phyloP scores from a whole-genome alignment of 2,329 filamentous ascomycete genomes.

The Colletotrichum coccodes region DNA sequence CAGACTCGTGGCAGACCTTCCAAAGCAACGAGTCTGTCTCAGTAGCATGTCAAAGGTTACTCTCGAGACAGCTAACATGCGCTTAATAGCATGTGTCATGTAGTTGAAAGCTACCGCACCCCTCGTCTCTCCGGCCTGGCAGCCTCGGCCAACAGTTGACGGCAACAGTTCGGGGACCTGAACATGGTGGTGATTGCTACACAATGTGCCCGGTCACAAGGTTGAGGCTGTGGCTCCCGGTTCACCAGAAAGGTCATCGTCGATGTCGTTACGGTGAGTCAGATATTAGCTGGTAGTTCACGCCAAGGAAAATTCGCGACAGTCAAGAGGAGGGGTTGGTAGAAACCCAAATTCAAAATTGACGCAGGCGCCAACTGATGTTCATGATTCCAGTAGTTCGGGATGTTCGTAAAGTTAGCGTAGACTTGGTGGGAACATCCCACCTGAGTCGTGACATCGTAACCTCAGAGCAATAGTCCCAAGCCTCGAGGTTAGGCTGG shows the following conservation, averaged over 20 bases:
- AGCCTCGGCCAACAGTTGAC: neutral
- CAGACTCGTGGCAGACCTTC: neutral
- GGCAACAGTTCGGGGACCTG: neutral
- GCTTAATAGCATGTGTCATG: slow-evolving; percentile 19
- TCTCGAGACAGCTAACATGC: slow-evolving; percentile 12
- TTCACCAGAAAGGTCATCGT: neutral
- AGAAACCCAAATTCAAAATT: neutral
- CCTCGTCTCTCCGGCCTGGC: neutral
- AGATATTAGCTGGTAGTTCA: neutral
- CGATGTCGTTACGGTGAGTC: slow-evolving; percentile 9
- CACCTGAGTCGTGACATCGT: slow-evolving; percentile 11
- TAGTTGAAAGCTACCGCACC: neutral
- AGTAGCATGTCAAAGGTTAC: neutral
- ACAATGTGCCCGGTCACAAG: neutral
- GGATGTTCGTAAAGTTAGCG: neutral
- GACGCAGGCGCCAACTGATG: slow-evolving; percentile 5
- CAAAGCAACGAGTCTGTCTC: neutral
- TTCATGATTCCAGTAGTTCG: slow-evolving; percentile 5
- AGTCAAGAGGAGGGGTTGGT: slow-evolving; percentile 20
- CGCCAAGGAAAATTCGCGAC: slow-evolving; percentile 22
- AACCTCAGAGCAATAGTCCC: neutral
- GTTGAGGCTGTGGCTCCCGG: neutral
- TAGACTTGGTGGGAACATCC: slow-evolving; percentile 2
- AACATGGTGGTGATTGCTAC: slow-evolving; percentile 5
- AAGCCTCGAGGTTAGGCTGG: slow-evolving; percentile 1